Conservation (phyloP, 75 land plant genomes). For the Pinus albicaulis region DNA sequence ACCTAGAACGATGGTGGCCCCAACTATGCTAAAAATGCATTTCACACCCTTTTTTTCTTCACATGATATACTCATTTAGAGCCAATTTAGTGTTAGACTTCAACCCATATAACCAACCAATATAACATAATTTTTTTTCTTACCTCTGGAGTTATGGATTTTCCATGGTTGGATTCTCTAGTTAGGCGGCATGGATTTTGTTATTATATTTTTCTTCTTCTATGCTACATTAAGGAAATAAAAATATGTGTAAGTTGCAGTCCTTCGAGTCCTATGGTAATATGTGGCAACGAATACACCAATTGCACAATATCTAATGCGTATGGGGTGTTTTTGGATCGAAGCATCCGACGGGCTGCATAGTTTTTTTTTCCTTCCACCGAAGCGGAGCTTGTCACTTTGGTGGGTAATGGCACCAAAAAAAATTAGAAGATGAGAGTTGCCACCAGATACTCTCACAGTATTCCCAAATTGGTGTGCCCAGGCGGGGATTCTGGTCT, state of each 20-base stretch:
- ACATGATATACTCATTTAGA: too few relatives aligned
- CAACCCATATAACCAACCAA: too few relatives aligned
- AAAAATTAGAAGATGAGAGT: conserved; percentile 36
- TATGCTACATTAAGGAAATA: background rate
- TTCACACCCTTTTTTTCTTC: too few relatives aligned
- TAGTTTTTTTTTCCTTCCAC: conserved; percentile 25
- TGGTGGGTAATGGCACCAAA: conserved; percentile 22
- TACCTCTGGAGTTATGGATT: too few relatives aligned
- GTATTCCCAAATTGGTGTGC: conserved; percentile 46
- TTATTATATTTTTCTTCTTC: background rate
- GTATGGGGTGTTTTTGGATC: conserved; percentile 41
- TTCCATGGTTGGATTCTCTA: background rate
- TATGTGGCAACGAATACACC: background rate
- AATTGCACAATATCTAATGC: conserved; percentile 30
- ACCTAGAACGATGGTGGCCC: too few relatives aligned
- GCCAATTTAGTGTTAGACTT: too few relatives aligned
- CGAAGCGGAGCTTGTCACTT: conserved; percentile 28
- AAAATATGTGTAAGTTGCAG: conserved; percentile 4
- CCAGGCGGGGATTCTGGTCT: conserved; percentile 33
- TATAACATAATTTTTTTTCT: too few relatives aligned
- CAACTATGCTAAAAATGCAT: too few relatives aligned
- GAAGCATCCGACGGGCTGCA: conserved; percentile 37
- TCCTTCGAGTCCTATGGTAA: conserved; percentile 13
- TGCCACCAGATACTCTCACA: conserved; percentile 21
- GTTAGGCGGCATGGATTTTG: background rate